Base-by-base conservation (phyloP, 805 yeast species). In the Ogataea ramenticola region DNA sequence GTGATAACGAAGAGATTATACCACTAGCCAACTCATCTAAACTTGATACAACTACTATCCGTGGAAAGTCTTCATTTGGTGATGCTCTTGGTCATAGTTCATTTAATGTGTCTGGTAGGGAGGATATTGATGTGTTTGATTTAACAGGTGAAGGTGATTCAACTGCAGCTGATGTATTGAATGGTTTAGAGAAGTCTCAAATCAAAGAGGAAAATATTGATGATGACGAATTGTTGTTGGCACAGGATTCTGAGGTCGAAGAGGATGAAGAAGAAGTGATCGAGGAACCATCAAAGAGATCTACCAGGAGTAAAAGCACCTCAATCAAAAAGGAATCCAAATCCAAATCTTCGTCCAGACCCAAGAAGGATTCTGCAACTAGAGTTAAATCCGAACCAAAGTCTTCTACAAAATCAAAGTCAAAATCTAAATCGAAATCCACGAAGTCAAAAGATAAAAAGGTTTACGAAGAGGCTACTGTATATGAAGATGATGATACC, bases 401-500 rank as follows among this genome's bases (percentile, higher is more conserved):
- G n/a, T n/a, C n/a, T n/a, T n/a, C n/a, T n/a, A n/a, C n/a, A n/a
- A 29, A 29, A 14, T 29, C 34, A 29, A 26, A 43, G 40, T 16
- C 45, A 41, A 21, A 39, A 26, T 11, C 14, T 42, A 40, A 19
- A 55, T 49, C 14, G 52, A 44, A 5, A 59, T 52, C 1, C 46
- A 50, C 33, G 47, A 43, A 27, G 27, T 7, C 10, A 7, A 29
- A 29, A 29, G 32, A 29, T 15, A 24, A 24, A 24, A 10, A 6
- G 10, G 52, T 36, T 2, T 41, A 43, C 15, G 49, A 50, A 14
- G 48, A 50, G 9, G 49, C 44, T 7, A 48, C 51, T 3, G 50
- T 50, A 26, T 53, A 50, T 0, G 50, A 49, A 5, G 58, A 51
- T 40, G 48, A 37, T 5, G 49, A 34, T 34, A 11, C 14, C 9